Evolutionary conservation across 352 stramenopile genomes (phyloP).

Genomic region (Lagenidium giganteum): DNA sequence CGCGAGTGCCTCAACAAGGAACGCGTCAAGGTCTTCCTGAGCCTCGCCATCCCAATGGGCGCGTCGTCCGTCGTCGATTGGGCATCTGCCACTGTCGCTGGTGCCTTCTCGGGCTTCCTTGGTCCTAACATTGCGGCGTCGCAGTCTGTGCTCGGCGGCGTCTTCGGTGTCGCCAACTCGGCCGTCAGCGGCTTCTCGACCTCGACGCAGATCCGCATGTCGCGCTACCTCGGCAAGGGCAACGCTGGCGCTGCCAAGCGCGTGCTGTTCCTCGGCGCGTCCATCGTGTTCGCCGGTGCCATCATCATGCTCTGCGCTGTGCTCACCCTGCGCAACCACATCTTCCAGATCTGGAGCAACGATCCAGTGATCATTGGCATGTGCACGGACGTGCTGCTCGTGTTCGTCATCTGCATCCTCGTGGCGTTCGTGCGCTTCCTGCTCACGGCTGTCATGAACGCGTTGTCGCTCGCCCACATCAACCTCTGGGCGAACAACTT

Average conservation of each 20-base stretch:
- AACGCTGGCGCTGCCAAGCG: constrained; percentile 36
- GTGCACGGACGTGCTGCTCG: constrained; percentile 29
- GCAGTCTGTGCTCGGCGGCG: constrained; percentile 31
- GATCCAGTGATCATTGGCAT: constrained; percentile 37
- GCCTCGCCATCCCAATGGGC: constrained; percentile 41
- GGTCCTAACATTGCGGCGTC: constrained; percentile 40
- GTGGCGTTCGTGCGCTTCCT: constrained; percentile 47
- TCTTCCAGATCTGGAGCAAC: constrained; percentile 41
- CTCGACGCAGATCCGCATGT: constrained; percentile 48
- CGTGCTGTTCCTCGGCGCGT: constrained; percentile 29
- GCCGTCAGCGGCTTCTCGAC: constrained; percentile 40
- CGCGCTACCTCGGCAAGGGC: constrained; percentile 39
- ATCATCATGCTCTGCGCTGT: constrained; percentile 29
- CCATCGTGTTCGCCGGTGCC: constrained; percentile 28
- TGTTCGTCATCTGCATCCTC: constrained; percentile 49
- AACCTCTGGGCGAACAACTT: constrained; percentile 51
- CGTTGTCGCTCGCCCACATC: constrained; percentile 35
- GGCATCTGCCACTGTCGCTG: constrained; percentile 33
- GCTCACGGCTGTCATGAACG: constrained; percentile 37
- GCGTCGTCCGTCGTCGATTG: constrained; percentile 44
- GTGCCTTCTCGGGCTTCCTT: constrained; percentile 38
- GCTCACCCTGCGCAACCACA: constrained; percentile 25
- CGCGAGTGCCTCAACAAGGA: constrained; percentile 29
- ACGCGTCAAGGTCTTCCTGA: constrained; percentile 42
- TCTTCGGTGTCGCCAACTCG: constrained; percentile 44